A percentile compares a stretch with the other conserved stretches of the same genome.
Conservation (phyloP, 2,329 filamentous ascomycete genomes). For the Immersiporthe knoxdaviesiana region DNA sequence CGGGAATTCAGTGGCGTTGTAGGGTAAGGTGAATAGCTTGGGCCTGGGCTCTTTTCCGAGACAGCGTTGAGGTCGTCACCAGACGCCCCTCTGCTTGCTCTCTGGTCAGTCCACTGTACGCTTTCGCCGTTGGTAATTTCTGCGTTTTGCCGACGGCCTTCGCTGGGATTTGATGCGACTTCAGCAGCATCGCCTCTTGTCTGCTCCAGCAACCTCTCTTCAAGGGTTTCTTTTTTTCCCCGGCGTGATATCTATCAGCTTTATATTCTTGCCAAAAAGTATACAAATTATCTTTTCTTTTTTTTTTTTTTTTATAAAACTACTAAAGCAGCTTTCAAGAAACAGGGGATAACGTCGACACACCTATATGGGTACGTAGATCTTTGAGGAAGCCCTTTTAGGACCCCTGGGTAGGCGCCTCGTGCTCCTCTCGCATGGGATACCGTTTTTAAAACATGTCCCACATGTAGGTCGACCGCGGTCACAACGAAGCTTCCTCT, state of each 20-base stretch:
- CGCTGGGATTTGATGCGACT: not conserved
- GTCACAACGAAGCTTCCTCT: slow-evolving; percentile 23
- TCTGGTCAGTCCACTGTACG: not conserved
- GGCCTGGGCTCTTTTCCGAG: not conserved
- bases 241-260: not conserved
- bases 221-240: not conserved
- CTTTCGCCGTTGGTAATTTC: not conserved
- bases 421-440: slow-evolving; percentile 1
- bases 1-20: not conserved
- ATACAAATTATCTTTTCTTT: not conserved
- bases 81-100: not conserved
- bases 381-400: slow-evolving; percentile 33
- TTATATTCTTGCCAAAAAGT: not conserved
- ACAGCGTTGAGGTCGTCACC: not conserved
- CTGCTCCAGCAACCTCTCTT: not conserved
- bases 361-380: slow-evolving; percentile 34
- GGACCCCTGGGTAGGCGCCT: slow-evolving; percentile 16
- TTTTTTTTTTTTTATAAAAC: not conserved
- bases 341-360: slow-evolving; percentile 1
- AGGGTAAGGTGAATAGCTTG: not conserved
- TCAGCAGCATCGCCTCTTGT: not conserved
- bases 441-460: slow-evolving; percentile 2
- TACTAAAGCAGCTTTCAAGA: not conserved
- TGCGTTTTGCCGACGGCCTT: not conserved
- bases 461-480: slow-evolving; percentile 24